phyloP scores from a whole-genome alignment of 768 basidiomycete species.

The Dentipellis sp. region DNA sequence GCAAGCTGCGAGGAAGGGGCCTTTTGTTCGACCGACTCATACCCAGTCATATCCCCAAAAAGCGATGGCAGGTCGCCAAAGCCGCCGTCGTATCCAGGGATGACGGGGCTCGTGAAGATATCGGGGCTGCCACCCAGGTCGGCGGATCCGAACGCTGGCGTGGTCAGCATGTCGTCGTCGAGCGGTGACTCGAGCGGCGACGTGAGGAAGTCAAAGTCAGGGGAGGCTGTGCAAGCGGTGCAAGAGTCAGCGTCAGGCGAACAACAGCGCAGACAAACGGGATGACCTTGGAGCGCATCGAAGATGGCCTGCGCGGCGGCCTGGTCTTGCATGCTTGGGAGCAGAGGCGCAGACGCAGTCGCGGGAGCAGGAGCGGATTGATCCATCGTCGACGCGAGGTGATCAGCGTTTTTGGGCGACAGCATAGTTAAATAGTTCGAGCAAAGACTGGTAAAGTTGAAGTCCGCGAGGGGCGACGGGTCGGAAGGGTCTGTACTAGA shows the following conservation, averaged over 20 bases:
- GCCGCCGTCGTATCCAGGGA: constrained; percentile 29
- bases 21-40: constrained; percentile 8
- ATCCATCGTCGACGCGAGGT: constrained; percentile 25
- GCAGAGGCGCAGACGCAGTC: constrained; percentile 14
- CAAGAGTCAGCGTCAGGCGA: too few species aligned
- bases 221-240: constrained; percentile 22
- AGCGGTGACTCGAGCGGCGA: constrained; percentile 40
- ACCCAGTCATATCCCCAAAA: constrained; percentile 9
- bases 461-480: constrained; percentile 28
- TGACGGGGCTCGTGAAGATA: constrained; percentile 25
- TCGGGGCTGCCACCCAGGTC: constrained; percentile 3
- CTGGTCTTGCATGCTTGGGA: not conserved
- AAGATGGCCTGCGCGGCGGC: constrained; percentile 12
- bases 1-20: not conserved
- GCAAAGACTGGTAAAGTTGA: constrained; percentile 36
- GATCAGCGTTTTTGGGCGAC: constrained; percentile 35
- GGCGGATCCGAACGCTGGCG: constrained; percentile 29
- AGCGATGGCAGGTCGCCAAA: constrained; percentile 21
- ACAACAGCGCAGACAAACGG: not conserved
- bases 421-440: constrained; percentile 67
- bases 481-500: constrained; percentile 24
- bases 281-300: constrained; percentile 10
- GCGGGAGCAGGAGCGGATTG: constrained; percentile 20
- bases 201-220: constrained; percentile 33
- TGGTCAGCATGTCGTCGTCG: constrained; percentile 35